Base-by-base conservation (phyloP, 345 rosid genomes). In the Salix arbutifolia region DNA sequence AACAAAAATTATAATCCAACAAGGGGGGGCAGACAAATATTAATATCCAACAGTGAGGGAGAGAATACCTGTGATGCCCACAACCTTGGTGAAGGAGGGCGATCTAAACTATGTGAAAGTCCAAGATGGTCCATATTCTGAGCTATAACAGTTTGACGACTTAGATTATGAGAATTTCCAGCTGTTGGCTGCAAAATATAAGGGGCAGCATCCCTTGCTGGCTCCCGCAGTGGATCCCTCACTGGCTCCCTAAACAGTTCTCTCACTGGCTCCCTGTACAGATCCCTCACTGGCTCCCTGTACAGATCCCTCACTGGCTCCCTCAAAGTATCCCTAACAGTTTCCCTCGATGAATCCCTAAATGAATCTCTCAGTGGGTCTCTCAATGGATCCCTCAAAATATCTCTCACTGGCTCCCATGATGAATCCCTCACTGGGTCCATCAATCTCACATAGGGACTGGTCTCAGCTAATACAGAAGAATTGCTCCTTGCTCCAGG, bases 31-130 rank as follows among this genome's bases (percentile, higher is more conserved):
- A 40, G 44, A 42, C 68, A 42, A 19, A 19, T 2, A 74, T 60
- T 71, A 33, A 75, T 28, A 56, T 56, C 21, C 44, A 40, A 16
- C 73, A 75, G 71, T 70, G 76, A 73, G 66, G 64, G 75, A 77
- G 82, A 83, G 67, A 56, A 60, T 85, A 90, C 97, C 89, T 82
- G 84, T 74, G 94, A 88, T 66, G 89, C 74, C 96, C 97, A 89
- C 16, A 78, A 72, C 78, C 85, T 86, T 38, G 91, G 89, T 76
- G 95, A 76, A 21, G 58, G 79, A 73, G 81, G 78, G 52, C 65
- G 81, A 79, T 88, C 87, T 70, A 84, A 81, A 81, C 82, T 82
- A 77, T 76, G 85, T 80, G 92, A 75, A 69, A 69, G 69, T 80
- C 88, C 91, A 70, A 78, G 82, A 78, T 74, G 89, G 81, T 91